A percentile compares a stretch with the other conserved stretches of the same genome.
Evolutionary conservation across 73 alveolate species (phyloP).

Genomic region (Halteria grandinella): DNA sequence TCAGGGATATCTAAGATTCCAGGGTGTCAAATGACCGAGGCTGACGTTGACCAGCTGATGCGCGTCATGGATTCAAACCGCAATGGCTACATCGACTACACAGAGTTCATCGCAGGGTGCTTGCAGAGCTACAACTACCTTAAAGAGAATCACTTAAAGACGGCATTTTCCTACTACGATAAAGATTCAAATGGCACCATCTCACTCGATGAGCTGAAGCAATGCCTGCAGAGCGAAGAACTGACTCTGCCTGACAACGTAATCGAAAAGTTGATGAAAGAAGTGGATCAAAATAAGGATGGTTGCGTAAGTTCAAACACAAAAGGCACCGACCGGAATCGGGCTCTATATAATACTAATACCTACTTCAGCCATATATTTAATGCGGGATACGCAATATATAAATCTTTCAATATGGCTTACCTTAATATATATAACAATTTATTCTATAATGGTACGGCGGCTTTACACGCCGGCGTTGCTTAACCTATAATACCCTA

Average conservation of each 20-base stretch:
- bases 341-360: no score
- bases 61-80: constrained; percentile 67
- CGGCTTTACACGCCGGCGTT: no score
- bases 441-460: no score
- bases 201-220: constrained; percentile 75
- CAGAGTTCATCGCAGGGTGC: constrained; percentile 81
- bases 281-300: constrained; percentile 65
- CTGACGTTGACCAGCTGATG: constrained; percentile 51
- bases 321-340: no score
- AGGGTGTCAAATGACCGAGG: constrained; percentile 37
- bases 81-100: constrained; percentile 77
- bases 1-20: constrained; percentile 52
- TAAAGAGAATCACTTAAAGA: constrained; percentile 56
- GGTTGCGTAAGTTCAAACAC: constrained; percentile 7
- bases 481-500: not conserved
- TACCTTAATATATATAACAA: no score
- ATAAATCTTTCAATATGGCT: no score
- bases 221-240: constrained; percentile 64
- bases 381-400: no score
- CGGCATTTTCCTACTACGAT: constrained; percentile 72
- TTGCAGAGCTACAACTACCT: constrained; percentile 63
- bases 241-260: constrained; percentile 57
- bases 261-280: constrained; percentile 27
- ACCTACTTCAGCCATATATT: no score
- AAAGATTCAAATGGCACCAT: constrained; percentile 81